Conservation (phyloP, 2,329 filamentous ascomycete species). For the Diaporthe citriasiana region DNA sequence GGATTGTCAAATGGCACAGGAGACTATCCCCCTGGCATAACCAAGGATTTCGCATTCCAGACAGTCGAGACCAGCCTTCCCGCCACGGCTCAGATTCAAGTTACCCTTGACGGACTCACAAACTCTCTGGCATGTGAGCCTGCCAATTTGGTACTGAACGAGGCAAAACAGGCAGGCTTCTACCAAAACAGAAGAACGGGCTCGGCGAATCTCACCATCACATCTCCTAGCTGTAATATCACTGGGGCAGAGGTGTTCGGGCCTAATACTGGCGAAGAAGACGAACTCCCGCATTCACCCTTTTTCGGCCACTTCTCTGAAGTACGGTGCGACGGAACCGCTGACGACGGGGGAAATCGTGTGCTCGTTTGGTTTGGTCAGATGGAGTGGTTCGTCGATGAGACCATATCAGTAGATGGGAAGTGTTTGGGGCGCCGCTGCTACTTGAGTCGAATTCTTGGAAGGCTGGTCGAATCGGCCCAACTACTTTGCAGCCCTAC, state of each 20-base stretch:
- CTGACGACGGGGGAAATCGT: neutral
- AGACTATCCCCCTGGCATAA: conserved; percentile 52
- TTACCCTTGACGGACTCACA: conserved; percentile 54
- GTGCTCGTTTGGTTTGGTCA: neutral
- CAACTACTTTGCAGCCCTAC: conserved; percentile 49
- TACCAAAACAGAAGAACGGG: no score
- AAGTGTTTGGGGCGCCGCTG: neutral
- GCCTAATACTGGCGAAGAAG: neutral
- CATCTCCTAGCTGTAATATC: neutral
- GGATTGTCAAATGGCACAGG: conserved; percentile 48
- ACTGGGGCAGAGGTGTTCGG: neutral
- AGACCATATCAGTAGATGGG: no score
- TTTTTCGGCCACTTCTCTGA: neutral
- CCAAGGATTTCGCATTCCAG: conserved; percentile 53
- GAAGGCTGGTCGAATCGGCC: conserved; percentile 45
- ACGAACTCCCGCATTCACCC: neutral
- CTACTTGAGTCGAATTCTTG: neutral
- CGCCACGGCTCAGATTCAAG: conserved; percentile 47
- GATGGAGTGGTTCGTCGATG: neutral
- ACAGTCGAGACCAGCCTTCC: conserved; percentile 49
- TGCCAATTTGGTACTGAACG: conserved; percentile 47
- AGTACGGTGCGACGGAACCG: neutral
- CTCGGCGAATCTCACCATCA: conserved; percentile 12
- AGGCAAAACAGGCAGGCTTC: neutral
- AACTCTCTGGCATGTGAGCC: conserved; percentile 51